phyloP scores from a whole-genome alignment of 139 green algal genomes.

The Closterium sp. region DNA sequence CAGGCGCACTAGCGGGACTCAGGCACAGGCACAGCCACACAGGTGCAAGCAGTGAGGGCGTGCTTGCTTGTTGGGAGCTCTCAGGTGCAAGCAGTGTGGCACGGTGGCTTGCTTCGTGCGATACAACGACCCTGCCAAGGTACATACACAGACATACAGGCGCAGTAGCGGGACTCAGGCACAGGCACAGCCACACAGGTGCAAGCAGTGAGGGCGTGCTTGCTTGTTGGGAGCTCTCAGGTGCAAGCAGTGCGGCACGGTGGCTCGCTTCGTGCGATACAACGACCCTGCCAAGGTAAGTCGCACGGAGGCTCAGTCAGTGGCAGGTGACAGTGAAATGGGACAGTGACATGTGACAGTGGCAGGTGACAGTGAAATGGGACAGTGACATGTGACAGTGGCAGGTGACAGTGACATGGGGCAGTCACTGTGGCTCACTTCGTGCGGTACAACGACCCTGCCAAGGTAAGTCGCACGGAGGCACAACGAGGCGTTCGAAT shows the following conservation, averaged over 20 bases:
- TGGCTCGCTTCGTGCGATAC: slow-evolving; percentile 49
- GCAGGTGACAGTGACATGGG: too few relatives aligned
- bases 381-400: too few relatives aligned
- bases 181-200: too few relatives aligned
- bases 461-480: neutral
- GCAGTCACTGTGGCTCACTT: slow-evolving; percentile 46
- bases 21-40: too few relatives aligned
- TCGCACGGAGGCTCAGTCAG: neutral
- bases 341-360: too few relatives aligned
- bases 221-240: neutral
- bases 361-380: too few relatives aligned
- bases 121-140: neutral
- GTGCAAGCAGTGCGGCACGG: slow-evolving; percentile 9
- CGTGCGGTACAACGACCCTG: slow-evolving; percentile 52
- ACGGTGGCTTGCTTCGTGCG: neutral
- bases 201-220: neutral
- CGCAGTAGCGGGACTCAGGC: too few relatives aligned
- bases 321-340: too few relatives aligned
- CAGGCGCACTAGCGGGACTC: too few relatives aligned
- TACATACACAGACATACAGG: too few relatives aligned
- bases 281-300: slow-evolving; percentile 43
- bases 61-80: neutral
- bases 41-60: too few relatives aligned
- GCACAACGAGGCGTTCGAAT: too few relatives aligned
- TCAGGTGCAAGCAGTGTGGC: neutral